Evolutionary conservation across 2,329 filamentous ascomycete genomes (phyloP), one percentile per base, ranked within the genome.

Genomic region (Rhynchosporium agropyri): DNA sequence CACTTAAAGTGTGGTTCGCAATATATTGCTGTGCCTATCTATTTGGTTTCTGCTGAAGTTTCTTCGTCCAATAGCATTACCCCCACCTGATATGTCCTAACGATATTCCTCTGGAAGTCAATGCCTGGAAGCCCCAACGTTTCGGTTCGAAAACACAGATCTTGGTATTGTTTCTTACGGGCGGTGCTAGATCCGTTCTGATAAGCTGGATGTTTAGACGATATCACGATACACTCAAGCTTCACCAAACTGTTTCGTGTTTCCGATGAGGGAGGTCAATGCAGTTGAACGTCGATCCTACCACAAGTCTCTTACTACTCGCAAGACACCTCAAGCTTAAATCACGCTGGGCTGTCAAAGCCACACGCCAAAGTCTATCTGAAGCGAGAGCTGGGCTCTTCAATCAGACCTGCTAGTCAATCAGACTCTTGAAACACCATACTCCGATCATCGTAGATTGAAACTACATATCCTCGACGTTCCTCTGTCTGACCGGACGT

Each of bases 211-310:
- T 70, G 70, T 73, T 72, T 70, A 67, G 68, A 70, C 61, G 64
- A 67, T 63, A 65, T 62, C 60, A 68, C 71, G 65, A 72, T 68
- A 70, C 70, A 67, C 53, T 63, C 64, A 72, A 62, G 69, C 68
- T 69, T 71, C 67, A 67, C 45, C 65, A 69, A 62, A 68, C 63
- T 70, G 71, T 74, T 74, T 73, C 70, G 69, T 62, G 68, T 71
- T 70, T 70, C 71, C 66, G 67, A 68, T 69, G 64, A 69, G 67
- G 43, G 43, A 26, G 43, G 73, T 74, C 71, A 73, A 73, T 71
- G 72, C 72, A 73, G 65, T 72, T 68, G 67, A 66, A 71, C 61
- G 63, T 71, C 67, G 64, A 70, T 71, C 67, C 51, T 63, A 62
- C 66, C 64, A 65, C 62, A 69, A 69, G 60, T 63, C 64, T 69